Conservation (phyloP, 192 early-diverging fungal genomes). For the Coemansia sp. region DNA sequence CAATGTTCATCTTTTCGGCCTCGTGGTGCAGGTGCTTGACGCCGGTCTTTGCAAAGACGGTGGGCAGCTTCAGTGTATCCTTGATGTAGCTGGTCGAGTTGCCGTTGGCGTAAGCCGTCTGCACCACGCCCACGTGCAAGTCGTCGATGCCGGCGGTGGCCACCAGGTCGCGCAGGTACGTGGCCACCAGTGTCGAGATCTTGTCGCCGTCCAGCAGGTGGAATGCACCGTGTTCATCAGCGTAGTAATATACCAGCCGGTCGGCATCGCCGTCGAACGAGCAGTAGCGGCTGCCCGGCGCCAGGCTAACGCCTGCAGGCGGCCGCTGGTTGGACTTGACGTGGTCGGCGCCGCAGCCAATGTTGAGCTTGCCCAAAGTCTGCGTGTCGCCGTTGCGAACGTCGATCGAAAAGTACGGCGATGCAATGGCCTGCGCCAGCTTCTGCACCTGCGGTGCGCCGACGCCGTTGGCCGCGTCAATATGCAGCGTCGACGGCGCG, state of each 20-base stretch:
- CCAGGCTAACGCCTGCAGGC: constrained; percentile 70
- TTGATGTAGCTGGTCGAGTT: constrained; percentile 91
- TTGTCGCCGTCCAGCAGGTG: constrained; percentile 97
- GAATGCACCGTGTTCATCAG: constrained; percentile 74
- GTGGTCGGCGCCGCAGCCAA: constrained; percentile 94
- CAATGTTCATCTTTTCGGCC: constrained; percentile 95
- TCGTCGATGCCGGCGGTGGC: constrained; percentile 72
- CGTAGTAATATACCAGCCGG: constrained; percentile 95
- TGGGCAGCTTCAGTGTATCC: constrained; percentile 88
- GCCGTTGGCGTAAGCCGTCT: constrained; percentile 99
- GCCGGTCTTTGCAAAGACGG: constrained; percentile 94
- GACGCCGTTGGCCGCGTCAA: constrained; percentile 97
- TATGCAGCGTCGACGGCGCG: constrained; percentile 65
- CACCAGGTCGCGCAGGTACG: constrained; percentile 91
- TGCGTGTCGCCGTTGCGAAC: constrained; percentile 77
- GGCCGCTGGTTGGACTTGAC: constrained; percentile 89
- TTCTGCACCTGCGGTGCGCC: constrained; percentile 88
- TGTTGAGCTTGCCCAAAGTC: constrained; percentile 79
- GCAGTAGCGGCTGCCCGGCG: constrained; percentile 72
- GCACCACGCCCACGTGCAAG: constrained; percentile 92
- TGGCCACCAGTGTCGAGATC: constrained; percentile 92
- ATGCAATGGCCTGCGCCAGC: constrained; percentile 66
- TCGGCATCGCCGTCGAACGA: constrained; percentile 99
- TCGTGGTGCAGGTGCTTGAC: constrained; percentile 99
- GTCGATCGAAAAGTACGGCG: constrained; percentile 65